Percentiles rank a stretch among this genome's conserved stretches.
Evolutionary conservation across 2,329 filamentous ascomycete genomes (phyloP).

Genomic region (Bipolaris victoriae): DNA sequence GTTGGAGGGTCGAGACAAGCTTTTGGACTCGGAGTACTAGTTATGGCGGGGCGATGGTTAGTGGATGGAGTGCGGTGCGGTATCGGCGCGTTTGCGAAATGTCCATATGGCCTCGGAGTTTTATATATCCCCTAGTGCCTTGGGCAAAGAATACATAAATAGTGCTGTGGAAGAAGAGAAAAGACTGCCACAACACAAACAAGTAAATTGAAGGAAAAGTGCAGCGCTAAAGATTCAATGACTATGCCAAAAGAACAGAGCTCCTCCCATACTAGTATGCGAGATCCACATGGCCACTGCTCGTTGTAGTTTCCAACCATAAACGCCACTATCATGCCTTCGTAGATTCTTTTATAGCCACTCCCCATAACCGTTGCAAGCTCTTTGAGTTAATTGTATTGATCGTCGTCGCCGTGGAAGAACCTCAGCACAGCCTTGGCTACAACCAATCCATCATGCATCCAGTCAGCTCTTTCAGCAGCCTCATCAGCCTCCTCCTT

Average conservation of each 20-base stretch:
- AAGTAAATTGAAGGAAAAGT: too few species aligned
- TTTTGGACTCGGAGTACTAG: background rate
- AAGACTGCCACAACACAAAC: too few species aligned
- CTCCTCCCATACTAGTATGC: too few species aligned
- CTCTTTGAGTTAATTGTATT: constrained; percentile 12
- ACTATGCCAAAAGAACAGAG: background rate
- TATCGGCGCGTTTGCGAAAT: background rate
- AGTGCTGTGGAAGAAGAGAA: too few species aligned
- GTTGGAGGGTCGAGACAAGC: background rate
- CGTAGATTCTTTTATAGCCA: too few species aligned
- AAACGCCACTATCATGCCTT: background rate
- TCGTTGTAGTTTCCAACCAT: background rate
- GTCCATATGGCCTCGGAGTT: too few species aligned
- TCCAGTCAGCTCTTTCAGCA: constrained; percentile 38
- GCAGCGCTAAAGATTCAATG: too few species aligned
- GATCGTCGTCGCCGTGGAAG: constrained; percentile 44
- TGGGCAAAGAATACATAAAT: too few species aligned
- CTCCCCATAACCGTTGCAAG: background rate
- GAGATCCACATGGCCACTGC: too few species aligned
- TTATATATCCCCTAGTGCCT: too few species aligned
- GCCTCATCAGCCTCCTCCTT: constrained; percentile 48
- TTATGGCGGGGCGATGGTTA: too few species aligned
- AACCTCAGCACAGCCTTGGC: constrained; percentile 41
- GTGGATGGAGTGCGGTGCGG: background rate
- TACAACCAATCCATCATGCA: constrained; percentile 39